Conservation (phyloP, 352 stramenopile species). For the Thalassiosira livingstoniorum region DNA sequence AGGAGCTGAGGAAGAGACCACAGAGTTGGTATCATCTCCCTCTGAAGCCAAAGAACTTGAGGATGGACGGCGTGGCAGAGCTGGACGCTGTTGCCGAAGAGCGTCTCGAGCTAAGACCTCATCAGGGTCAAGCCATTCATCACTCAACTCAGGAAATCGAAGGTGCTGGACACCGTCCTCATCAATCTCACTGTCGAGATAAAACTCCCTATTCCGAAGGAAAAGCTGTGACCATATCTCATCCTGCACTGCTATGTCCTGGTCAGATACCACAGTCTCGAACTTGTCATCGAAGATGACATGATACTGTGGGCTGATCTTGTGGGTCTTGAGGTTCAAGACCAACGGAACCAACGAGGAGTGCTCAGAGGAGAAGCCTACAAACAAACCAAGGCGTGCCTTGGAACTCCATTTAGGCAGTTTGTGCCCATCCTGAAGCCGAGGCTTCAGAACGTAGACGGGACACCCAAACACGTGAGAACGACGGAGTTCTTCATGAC, state of each 20-base stretch:
- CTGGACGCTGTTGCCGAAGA: background rate
- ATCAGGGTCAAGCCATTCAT: background rate
- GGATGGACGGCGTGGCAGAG: background rate
- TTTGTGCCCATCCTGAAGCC: background rate
- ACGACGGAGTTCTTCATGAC: background rate
- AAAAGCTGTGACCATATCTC: background rate
- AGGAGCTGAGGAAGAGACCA: background rate
- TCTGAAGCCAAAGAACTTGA: too few relatives aligned
- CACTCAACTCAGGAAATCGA: background rate
- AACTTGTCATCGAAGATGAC: background rate
- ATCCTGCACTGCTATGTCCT: background rate
- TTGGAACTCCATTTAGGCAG: background rate
- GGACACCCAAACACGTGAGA: background rate
- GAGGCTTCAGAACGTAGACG: background rate
- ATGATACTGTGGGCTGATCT: slow-evolving; percentile 11
- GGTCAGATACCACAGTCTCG: background rate
- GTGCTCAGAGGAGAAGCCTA: background rate
- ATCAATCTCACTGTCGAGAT: background rate
- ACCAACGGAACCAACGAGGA: background rate
- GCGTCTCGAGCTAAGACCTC: background rate
- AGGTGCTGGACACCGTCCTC: background rate
- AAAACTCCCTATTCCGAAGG: background rate
- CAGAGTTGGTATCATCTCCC: background rate
- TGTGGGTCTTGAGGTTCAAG: slow-evolving; percentile 12
- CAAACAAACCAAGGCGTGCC: background rate